phyloP scores from a whole-genome alignment of 2,329 filamentous ascomycete genomes.

The Pestalotiopsis sp. region DNA sequence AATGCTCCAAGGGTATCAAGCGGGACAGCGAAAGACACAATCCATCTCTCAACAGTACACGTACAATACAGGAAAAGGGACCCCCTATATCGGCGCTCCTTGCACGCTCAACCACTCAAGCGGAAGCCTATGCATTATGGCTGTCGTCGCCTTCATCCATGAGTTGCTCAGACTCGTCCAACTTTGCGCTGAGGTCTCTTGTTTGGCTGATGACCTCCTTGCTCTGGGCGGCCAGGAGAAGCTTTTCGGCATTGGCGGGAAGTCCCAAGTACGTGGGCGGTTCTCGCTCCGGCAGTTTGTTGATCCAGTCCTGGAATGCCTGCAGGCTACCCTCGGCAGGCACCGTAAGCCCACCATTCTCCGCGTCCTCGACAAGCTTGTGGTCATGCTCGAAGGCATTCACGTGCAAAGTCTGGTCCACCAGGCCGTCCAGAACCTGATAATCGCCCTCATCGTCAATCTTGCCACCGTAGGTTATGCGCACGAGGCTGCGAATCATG shows the following conservation, averaged over 20 bases:
- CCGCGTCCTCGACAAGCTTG: conserved; percentile 74
- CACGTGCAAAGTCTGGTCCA: conserved; percentile 79
- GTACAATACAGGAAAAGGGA: not conserved
- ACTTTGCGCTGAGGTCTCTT: conserved; percentile 79
- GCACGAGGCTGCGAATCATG: conserved; percentile 87
- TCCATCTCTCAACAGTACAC: not conserved
- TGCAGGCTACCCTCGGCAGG: conserved; percentile 80
- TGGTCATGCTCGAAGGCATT: conserved; percentile 91
- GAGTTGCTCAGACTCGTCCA: conserved; percentile 93
- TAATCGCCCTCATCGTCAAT: conserved; percentile 92
- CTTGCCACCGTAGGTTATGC: conserved; percentile 97
- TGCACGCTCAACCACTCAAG: not conserved
- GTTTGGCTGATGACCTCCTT: conserved; percentile 83
- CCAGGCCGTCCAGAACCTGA: conserved; percentile 70
- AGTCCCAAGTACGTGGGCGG: conserved; percentile 93
- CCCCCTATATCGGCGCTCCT: no score
- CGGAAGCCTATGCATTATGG: not conserved
- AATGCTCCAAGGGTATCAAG: conserved; percentile 1
- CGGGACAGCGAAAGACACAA: not conserved
- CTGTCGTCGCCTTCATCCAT: conserved; percentile 62
- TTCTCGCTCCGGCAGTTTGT: conserved; percentile 89
- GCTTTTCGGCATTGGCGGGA: conserved; percentile 94
- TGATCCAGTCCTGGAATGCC: conserved; percentile 91
- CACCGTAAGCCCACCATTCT: conserved; percentile 65
- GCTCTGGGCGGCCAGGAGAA: conserved; percentile 87